phyloP scores from a whole-genome alignment of 108 stramenopile species.

The Stephanodiscus minutulus region DNA sequence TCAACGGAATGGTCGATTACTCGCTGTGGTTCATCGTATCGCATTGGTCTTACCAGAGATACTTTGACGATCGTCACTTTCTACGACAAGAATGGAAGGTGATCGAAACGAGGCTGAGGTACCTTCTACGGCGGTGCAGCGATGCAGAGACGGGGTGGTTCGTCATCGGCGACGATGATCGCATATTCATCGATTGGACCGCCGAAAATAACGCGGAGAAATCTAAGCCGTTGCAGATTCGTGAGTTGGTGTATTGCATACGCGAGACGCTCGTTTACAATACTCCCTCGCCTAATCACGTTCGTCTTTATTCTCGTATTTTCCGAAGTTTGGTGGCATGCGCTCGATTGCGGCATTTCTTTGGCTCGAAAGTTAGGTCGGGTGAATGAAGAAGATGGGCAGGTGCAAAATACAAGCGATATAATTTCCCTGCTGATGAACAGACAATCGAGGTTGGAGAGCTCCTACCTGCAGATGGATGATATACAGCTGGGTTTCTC shows the following conservation, averaged over 20 bases:
- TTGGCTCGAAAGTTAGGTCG: conserved; percentile 21
- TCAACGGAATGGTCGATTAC: conserved; percentile 52
- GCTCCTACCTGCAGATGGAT: conserved; percentile 11
- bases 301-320: no score
- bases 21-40: conserved; percentile 47
- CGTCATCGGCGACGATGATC: conserved; percentile 28
- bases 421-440: conserved; percentile 6
- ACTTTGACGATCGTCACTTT: conserved; percentile 43
- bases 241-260: no score
- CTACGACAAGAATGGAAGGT: conserved; percentile 34
- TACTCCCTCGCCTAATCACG: no score
- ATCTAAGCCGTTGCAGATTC: conserved; percentile 28
- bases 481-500: conserved; percentile 25
- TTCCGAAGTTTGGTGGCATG: conserved; percentile 43
- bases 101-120: conserved; percentile 18
- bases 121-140: conserved; percentile 26
- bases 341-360: conserved; percentile 26
- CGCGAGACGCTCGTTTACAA: no score
- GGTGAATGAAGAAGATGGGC: not conserved
- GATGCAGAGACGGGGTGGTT: conserved; percentile 28
- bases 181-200: conserved; percentile 51
- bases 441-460: conserved; percentile 25
- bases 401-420: not conserved
- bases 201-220: conserved; percentile 23
- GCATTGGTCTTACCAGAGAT: conserved; percentile 43